These are phyloP conservation scores for Ramichloridium luteum DNA, from an alignment of 2,329 filamentous ascomycete genomes.

Conservation along the genomic window DNA sequence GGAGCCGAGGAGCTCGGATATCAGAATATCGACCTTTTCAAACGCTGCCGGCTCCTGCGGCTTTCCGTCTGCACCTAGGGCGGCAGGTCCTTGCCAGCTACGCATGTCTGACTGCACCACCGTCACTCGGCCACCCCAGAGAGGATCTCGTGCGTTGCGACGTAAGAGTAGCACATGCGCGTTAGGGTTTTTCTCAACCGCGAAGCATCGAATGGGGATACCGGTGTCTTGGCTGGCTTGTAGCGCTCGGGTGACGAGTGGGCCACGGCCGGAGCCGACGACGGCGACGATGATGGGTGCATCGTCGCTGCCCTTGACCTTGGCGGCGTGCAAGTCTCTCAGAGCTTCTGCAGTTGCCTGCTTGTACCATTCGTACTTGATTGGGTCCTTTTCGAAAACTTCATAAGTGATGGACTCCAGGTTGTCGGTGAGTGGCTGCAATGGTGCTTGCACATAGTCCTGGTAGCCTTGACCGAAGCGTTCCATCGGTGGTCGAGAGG, in stretches of 20 bases:
- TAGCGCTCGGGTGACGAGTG: constrained; percentile 76
- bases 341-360: constrained; percentile 69
- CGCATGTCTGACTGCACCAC: constrained; percentile 97
- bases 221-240: constrained; percentile 65
- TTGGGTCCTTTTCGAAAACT: constrained; percentile 93
- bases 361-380: constrained; percentile 97
- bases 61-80: constrained; percentile 26
- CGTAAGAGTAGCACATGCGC: constrained; percentile 85
- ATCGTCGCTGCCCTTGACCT: constrained; percentile 55
- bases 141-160: constrained; percentile 57
- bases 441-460: constrained; percentile 87
- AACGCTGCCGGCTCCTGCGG: constrained; percentile 25
- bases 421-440: constrained; percentile 92
- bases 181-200: constrained; percentile 96
- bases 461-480: constrained; percentile 64
- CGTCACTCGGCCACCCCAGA: constrained; percentile 70
- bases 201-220: constrained; percentile 75
- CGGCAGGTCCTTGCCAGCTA: constrained; percentile 73
- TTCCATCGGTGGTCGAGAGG: constrained; percentile 50
- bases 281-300: constrained; percentile 73
- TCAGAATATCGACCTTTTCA: constrained; percentile 74
- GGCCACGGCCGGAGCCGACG: constrained; percentile 83
- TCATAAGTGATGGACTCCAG: constrained; percentile 96
- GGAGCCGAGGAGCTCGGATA: constrained; percentile 87
- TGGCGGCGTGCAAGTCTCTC: constrained; percentile 56